Conservation (phyloP, 441 rosid genomes). For the Populus hybrid region DNA sequence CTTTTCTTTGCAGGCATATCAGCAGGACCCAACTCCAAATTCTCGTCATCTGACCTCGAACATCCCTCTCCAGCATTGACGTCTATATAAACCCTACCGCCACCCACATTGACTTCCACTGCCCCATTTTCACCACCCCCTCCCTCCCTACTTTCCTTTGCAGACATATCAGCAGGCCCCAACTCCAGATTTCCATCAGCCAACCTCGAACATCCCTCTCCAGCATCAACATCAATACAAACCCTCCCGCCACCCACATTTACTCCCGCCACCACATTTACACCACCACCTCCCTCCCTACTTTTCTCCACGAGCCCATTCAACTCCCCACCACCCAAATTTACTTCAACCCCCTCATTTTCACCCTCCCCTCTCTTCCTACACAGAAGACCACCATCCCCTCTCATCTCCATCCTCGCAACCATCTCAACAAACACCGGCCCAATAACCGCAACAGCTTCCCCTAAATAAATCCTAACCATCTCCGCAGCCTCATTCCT, state of each 20-base stretch:
- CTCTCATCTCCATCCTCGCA: slow-evolving; percentile 20
- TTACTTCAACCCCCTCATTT: not conserved
- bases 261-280: not conserved
- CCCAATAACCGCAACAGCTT: slow-evolving; percentile 34
- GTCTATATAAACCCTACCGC: not conserved
- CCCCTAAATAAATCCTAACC: slow-evolving; percentile 34
- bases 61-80: not conserved
- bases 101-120: not conserved
- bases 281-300: not conserved
- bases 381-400: not conserved
- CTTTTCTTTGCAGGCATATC: slow-evolving; percentile 1
- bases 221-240: not conserved
- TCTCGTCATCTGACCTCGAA: not conserved
- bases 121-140: not conserved
- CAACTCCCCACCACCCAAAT: not conserved
- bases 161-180: not conserved
- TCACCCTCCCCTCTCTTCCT: not conserved
- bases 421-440: slow-evolving; percentile 31
- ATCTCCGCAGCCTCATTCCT: slow-evolving; percentile 27
- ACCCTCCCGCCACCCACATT: not conserved
- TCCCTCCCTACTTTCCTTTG: not conserved
- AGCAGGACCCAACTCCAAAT: slow-evolving; percentile 3
- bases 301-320: not conserved
- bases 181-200: not conserved
- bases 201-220: not conserved